These are phyloP conservation scores for Linderniella brevidens DNA, from an alignment of 257 asterid species.

Conservation along the genomic window DNA sequence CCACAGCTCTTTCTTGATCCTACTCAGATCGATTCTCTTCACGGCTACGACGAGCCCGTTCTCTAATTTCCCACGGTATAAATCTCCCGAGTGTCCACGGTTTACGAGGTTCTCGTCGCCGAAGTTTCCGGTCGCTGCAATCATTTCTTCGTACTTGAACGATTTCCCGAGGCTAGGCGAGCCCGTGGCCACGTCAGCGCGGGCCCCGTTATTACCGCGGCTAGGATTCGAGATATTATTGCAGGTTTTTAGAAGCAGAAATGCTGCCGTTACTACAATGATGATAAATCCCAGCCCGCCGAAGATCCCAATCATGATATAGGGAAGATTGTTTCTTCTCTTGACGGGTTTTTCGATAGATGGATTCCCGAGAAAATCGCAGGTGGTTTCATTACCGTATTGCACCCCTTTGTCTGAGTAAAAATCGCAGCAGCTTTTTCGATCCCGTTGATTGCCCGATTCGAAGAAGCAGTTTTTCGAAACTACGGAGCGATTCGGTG, in stretches of 20 bases:
- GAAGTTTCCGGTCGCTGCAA: slow-evolving; percentile 36
- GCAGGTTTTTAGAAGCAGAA: slow-evolving; percentile 16
- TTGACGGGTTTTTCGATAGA: neutral
- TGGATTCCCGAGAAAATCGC: slow-evolving; percentile 3
- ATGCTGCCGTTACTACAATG: slow-evolving; percentile 14
- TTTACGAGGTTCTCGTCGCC: slow-evolving; percentile 31
- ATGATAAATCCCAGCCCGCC: slow-evolving; percentile 42
- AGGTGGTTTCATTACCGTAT: slow-evolving; percentile 1
- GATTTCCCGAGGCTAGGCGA: slow-evolving; percentile 28
- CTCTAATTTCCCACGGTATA: slow-evolving; percentile 38
- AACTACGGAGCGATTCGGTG: slow-evolving; percentile 11
- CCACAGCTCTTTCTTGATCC: slow-evolving; percentile 19
- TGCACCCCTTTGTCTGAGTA: slow-evolving; percentile 19
- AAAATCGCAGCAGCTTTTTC: slow-evolving; percentile 22
- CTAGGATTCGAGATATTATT: slow-evolving; percentile 3
- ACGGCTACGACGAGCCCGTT: slow-evolving; percentile 29
- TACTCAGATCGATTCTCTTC: slow-evolving; percentile 35
- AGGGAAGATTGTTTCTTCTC: slow-evolving; percentile 11
- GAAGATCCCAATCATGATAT: slow-evolving; percentile 36
- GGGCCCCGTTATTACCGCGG: slow-evolving; percentile 7
- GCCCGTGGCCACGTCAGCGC: slow-evolving; percentile 10
- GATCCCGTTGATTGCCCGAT: slow-evolving; percentile 20
- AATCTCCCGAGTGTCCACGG: slow-evolving; percentile 56
- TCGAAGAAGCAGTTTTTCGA: slow-evolving; percentile 29
- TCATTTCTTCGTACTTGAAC: slow-evolving; percentile 34